phyloP scores from a whole-genome alignment of 805 yeast species.

The Metschnikowia lochheadii region DNA sequence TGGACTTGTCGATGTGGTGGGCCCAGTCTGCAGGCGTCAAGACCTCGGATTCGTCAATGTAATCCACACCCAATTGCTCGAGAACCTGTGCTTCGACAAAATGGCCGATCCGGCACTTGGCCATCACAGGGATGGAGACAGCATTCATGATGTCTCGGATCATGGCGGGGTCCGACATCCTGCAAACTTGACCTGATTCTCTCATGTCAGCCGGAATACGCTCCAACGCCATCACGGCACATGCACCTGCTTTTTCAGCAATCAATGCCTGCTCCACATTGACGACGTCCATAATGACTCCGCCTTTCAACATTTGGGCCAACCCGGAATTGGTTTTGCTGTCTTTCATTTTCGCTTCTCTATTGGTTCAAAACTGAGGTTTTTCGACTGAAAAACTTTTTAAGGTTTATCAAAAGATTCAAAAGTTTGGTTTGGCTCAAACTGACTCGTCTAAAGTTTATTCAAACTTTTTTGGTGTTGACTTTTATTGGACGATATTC shows the following conservation, averaged over 20 bases:
- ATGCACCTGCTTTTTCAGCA: slow-evolving; percentile 82
- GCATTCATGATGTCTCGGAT: slow-evolving; percentile 68
- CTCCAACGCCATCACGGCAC: slow-evolving; percentile 87
- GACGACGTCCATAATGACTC: slow-evolving; percentile 72
- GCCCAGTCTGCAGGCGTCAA: slow-evolving; percentile 75
- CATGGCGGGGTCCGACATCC: slow-evolving; percentile 84
- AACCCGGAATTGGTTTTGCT: slow-evolving; percentile 64
- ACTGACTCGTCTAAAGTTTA: too few relatives aligned
- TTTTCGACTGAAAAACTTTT: too few relatives aligned
- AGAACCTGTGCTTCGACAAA: slow-evolving; percentile 76
- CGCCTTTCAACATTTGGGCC: slow-evolving; percentile 84
- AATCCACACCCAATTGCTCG: slow-evolving; percentile 68
- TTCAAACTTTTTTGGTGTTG: too few relatives aligned
- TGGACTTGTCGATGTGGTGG: slow-evolving; percentile 57
- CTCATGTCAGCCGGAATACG: slow-evolving; percentile 84
- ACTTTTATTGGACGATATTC: neutral
- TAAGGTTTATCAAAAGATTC: too few relatives aligned
- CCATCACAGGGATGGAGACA: slow-evolving; percentile 76
- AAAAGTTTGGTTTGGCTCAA: too few relatives aligned
- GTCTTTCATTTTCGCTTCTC: slow-evolving; percentile 7
- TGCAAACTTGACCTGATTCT: slow-evolving; percentile 73
- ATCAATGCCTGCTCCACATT: slow-evolving; percentile 74
- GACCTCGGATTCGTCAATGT: slow-evolving; percentile 82
- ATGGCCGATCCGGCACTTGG: slow-evolving; percentile 82
- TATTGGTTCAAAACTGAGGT: too few relatives aligned